Base-by-base conservation (phyloP, 192 early-diverging fungal species). In the Coemansia sp. region DNA sequence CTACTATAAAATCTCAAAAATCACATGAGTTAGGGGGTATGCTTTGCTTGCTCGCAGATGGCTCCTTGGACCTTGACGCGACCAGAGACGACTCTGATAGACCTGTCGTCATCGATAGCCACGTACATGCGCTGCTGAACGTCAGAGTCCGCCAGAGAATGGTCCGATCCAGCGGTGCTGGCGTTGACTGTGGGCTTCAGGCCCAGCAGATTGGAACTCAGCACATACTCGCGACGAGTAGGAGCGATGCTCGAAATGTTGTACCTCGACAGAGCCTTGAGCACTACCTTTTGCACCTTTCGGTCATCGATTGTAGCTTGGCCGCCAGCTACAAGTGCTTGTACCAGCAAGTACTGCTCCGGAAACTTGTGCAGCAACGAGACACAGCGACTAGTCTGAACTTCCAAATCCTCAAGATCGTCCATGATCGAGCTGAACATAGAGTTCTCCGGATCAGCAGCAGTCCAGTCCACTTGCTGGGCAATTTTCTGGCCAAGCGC, bases 361-460 rank as follows among this genome's bases (percentile, higher is more conserved):
- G 80, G 80, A 33, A 82, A 77, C 71, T 82, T 82, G 74, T 73
- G 64, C 42, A 82, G 63, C 28, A 82, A 69, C 17, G 80, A 76
- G 10, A 82, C 74, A 33, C 80, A 82, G 4, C 80, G 65, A 37
- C 80, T 76, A 1, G 74, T 72, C 63, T 77, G 71, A 35, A 82
- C 69, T 59, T 82, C 80, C 13, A 82, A 69, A 11, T 68, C 68
- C 40, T 82, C 80, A 21, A 82, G 42, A 35, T 74, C 74, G 58
- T 82, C 80, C 68, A 82, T 67, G 5, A 82, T 47, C 11, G 75
- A 74, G 63, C 75, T 70, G 39, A 68, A 82, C 40, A 71, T 62
- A 6, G 74, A 39, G 75, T 69, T 74, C n/a, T 82, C 80, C 5
- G 78, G 74, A 50, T 76, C 74, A 11, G 57, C 59, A 16, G 64